Evolutionary conservation across 345 rosid species (phyloP).

Genomic region (Eutrema japonicum): DNA sequence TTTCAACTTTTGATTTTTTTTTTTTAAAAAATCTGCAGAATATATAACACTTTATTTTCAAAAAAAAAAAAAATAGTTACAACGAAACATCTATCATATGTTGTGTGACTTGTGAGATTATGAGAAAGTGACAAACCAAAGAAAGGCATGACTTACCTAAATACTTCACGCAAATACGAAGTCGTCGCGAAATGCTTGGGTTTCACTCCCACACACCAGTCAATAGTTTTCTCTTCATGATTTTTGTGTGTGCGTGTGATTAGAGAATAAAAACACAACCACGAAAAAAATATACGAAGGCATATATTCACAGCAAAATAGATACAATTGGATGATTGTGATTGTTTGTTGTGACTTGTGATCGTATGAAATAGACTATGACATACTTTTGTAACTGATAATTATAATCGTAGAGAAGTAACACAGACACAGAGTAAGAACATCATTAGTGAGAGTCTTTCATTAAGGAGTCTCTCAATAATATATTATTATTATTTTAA

Average conservation of each 20-base stretch:
- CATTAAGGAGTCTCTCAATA: too few relatives aligned
- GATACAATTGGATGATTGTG: neutral
- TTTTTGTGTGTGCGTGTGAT: neutral
- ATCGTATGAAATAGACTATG: neutral
- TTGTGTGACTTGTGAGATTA: neutral
- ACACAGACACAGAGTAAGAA: too few relatives aligned
- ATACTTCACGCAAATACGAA: neutral
- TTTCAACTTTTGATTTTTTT: neutral
- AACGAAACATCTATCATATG: neutral
- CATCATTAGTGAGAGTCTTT: too few relatives aligned
- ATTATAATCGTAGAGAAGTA: too few relatives aligned
- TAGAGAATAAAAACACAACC: conserved; percentile 1
- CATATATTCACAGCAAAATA: neutral
- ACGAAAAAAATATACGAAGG: neutral
- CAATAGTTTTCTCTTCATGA: neutral
- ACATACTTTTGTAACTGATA: neutral
- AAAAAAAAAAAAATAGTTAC: neutral
- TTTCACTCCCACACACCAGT: neutral
- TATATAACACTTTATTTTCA: neutral
- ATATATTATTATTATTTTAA: too few relatives aligned
- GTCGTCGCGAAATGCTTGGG: neutral
- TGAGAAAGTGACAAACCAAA: neutral
- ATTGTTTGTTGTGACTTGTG: neutral
- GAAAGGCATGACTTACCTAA: neutral
- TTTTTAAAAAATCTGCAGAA: neutral